These are phyloP conservation scores for Saccharomycopsis oosterbeekiorum DNA, from an alignment of 805 yeast genomes.

Conservation along the genomic window DNA sequence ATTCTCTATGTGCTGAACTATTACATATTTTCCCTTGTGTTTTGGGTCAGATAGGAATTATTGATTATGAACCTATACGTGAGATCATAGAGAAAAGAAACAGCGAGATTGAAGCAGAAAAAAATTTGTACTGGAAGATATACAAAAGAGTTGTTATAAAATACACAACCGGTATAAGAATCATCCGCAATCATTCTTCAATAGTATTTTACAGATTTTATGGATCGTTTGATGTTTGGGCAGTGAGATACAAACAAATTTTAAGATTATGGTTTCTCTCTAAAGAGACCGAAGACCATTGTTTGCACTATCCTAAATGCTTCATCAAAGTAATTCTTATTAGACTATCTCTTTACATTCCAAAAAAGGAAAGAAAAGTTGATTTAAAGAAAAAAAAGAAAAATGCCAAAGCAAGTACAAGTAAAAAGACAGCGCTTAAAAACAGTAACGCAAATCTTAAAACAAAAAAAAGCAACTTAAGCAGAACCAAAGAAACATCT, in stretches of 20 bases:
- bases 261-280: conserved; percentile 10
- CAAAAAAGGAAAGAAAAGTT: not conserved
- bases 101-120: not conserved
- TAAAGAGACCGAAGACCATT: not conserved
- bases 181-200: conserved; percentile 2
- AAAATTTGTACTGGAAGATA: not conserved
- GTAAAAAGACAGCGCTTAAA: not conserved
- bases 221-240: not conserved
- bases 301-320: conserved; percentile 8
- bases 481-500: not conserved
- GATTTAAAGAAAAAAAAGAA: not conserved
- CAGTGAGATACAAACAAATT: conserved; percentile 2
- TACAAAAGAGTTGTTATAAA: conserved; percentile 6
- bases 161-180: conserved; percentile 9
- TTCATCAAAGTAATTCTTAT: not conserved
- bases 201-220: not conserved
- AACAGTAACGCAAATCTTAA: not conserved
- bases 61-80: conserved; percentile 13
- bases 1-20: conserved; percentile 1
- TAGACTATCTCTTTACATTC: not conserved
- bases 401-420: not conserved
- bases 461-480: not conserved
- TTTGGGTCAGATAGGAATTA: conserved; percentile 15
- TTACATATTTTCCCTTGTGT: conserved; percentile 19
- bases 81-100: conserved; percentile 1